phyloP scores from a whole-genome alignment of 208 protist species.

The Leishmania tropica region DNA sequence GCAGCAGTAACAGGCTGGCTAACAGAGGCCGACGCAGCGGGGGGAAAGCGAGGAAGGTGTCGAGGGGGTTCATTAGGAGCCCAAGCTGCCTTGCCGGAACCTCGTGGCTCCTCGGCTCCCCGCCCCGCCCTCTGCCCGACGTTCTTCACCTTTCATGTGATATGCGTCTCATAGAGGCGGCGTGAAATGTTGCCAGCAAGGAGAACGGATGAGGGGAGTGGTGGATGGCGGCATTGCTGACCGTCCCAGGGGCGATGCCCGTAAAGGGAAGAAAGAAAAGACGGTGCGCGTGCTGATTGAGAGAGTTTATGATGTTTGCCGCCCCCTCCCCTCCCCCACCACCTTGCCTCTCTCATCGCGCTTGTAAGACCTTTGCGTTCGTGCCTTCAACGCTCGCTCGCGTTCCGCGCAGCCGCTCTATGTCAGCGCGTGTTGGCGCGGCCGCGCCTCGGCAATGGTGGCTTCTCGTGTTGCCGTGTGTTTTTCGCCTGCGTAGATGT shows the following conservation, averaged over 20 bases:
- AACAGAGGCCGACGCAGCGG: not conserved
- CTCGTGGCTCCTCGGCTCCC: not conserved
- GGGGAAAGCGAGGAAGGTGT: not conserved
- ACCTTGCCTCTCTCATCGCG: not conserved
- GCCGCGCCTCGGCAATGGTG: not conserved
- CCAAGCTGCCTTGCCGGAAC: not conserved
- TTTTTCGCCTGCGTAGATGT: too few relatives aligned
- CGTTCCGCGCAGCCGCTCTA: too few relatives aligned
- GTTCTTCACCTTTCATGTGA: not conserved
- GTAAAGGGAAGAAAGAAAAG: not conserved
- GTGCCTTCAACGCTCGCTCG: not conserved
- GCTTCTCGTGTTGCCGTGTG: not conserved
- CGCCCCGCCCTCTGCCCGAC: not conserved
- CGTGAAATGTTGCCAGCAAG: not conserved
- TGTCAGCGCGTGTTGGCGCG: too few relatives aligned
- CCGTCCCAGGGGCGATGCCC: not conserved
- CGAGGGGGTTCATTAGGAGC: not conserved
- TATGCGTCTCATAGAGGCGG: not conserved
- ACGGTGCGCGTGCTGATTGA: not conserved
- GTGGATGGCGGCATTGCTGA: not conserved
- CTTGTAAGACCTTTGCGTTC: not conserved
- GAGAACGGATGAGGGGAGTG: not conserved
- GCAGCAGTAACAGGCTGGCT: constrained; percentile 34
- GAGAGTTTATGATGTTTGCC: too few relatives aligned
- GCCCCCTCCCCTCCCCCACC: too few relatives aligned